A percentile compares a stretch with the other conserved stretches of the same genome.
Conservation (phyloP, 2,329 filamentous ascomycete species). For the Fusarium robinianum region DNA sequence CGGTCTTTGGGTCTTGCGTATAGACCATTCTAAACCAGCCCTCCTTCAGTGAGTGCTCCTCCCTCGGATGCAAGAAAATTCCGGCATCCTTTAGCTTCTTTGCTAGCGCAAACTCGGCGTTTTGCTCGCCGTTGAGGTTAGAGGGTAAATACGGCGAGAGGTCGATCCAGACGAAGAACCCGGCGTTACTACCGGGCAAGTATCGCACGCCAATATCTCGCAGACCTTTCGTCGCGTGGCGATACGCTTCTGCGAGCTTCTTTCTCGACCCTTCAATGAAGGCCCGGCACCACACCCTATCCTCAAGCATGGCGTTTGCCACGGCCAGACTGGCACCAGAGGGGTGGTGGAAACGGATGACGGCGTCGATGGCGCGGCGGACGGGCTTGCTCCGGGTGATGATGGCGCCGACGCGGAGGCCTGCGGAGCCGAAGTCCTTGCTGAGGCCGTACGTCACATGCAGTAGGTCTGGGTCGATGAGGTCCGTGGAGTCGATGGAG, state of each 20-base stretch:
- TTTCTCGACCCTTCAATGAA: conserved; percentile 49
- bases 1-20: conserved; percentile 42
- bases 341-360: conserved; percentile 53
- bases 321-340: conserved; percentile 51
- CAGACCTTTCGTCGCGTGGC: conserved; percentile 45
- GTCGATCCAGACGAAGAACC: conserved; percentile 61
- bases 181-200: conserved; percentile 54
- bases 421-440: conserved; percentile 59
- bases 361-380: conserved; percentile 42
- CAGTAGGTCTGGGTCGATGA: conserved; percentile 54
- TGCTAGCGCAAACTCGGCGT: conserved; percentile 51
- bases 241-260: conserved; percentile 48
- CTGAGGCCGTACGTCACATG: conserved; percentile 54
- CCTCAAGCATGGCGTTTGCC: conserved; percentile 51
- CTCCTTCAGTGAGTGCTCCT: conserved; percentile 50
- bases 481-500: conserved; percentile 47
- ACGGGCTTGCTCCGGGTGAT: conserved; percentile 45
- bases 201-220: conserved; percentile 49
- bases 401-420: conserved; percentile 55
- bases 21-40: conserved; percentile 62
- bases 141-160: conserved; percentile 49
- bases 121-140: conserved; percentile 35
- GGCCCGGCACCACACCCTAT: conserved; percentile 48
- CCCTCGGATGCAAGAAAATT: conserved; percentile 55
- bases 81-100: conserved; percentile 50